These are phyloP conservation scores for Claviceps lovelessii DNA, from an alignment of 2,329 filamentous ascomycete genomes.

Conservation along the genomic window DNA sequence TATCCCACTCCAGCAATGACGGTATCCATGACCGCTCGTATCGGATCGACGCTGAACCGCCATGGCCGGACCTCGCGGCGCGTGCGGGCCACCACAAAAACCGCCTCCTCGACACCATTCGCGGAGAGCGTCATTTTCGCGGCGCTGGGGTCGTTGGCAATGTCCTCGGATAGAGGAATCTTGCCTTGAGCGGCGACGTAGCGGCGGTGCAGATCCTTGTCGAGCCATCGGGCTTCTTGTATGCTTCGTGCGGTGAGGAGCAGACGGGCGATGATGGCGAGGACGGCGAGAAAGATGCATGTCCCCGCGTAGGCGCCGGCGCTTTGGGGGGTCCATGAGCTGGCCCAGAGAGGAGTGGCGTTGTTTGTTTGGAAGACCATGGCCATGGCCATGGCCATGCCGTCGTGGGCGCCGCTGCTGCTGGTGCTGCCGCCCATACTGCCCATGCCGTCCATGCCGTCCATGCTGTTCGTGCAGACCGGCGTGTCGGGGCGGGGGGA, in stretches of 20 bases:
- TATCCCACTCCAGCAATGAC: conserved; percentile 67
- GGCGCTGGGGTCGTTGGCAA: conserved; percentile 43
- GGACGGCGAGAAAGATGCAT: conserved; percentile 76
- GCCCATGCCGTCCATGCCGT: conserved; percentile 7
- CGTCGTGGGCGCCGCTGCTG: background rate
- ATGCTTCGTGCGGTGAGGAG: conserved; percentile 59
- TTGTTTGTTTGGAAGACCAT: conserved; percentile 46
- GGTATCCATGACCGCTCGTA: conserved; percentile 56
- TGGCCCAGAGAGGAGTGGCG: conserved; percentile 41
- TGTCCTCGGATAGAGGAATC: conserved; percentile 41
- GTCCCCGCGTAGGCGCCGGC: conserved; percentile 69
- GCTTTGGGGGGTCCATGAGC: conserved; percentile 57
- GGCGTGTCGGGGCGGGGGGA: conserved; percentile 7
- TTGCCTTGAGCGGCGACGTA: conserved; percentile 62
- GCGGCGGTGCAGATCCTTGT: conserved; percentile 56
- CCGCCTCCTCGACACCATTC: conserved; percentile 69
- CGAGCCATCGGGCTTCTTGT: conserved; percentile 50
- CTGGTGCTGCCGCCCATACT: conserved; percentile 2
- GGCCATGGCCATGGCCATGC: conserved; percentile 23
- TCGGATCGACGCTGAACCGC: conserved; percentile 65
- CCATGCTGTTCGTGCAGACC: conserved; percentile 11
- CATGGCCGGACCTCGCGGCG: conserved; percentile 48
- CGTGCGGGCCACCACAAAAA: conserved; percentile 54
- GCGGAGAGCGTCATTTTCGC: conserved; percentile 55
- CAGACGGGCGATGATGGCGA: conserved; percentile 54